phyloP scores from a whole-genome alignment of 2,329 filamentous ascomycete species.

The Talaromyces sp. region DNA sequence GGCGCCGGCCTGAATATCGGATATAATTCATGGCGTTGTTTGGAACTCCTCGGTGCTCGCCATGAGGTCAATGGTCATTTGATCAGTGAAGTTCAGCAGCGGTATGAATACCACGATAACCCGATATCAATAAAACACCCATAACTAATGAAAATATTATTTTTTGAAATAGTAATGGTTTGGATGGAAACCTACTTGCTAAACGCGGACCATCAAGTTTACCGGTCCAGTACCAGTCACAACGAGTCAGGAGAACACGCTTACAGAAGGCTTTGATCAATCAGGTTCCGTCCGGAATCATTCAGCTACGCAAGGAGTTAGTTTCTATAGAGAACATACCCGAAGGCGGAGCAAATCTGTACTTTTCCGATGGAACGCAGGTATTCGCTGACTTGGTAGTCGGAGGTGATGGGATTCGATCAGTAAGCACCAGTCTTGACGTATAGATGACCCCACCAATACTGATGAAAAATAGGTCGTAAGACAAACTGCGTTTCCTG shows the following conservation, averaged over 20 bases:
- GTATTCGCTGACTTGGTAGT: slow-evolving; percentile 46
- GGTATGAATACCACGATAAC: slow-evolving; percentile 21
- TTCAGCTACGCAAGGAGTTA: slow-evolving; percentile 48
- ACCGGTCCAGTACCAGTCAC: slow-evolving; percentile 22
- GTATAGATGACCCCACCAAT: neutral
- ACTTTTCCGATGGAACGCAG: slow-evolving; percentile 47
- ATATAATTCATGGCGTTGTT: slow-evolving; percentile 47
- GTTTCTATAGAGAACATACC: slow-evolving; percentile 37
- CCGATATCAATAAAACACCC: neutral
- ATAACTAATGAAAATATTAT: neutral
- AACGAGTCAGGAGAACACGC: slow-evolving; percentile 33
- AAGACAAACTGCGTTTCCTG: slow-evolving; percentile 40
- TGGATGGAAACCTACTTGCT: slow-evolving; percentile 28
- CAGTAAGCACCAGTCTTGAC: slow-evolving; percentile 29
- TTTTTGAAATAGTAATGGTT: slow-evolving; percentile 27
- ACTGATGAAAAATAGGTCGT: slow-evolving; percentile 33
- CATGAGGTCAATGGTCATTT: slow-evolving; percentile 36
- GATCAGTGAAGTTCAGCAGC: slow-evolving; percentile 29
- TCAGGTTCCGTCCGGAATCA: slow-evolving; percentile 42
- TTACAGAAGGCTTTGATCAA: slow-evolving; percentile 51
- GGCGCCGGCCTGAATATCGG: slow-evolving; percentile 49
- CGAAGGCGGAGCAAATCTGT: slow-evolving; percentile 37
- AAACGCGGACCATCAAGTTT: slow-evolving; percentile 15
- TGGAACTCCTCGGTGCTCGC: slow-evolving; percentile 46
- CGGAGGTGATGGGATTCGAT: slow-evolving; percentile 54